Evolutionary conservation across 2,329 filamentous ascomycete species (phyloP).

Genomic region (Didymella keratinophila): DNA sequence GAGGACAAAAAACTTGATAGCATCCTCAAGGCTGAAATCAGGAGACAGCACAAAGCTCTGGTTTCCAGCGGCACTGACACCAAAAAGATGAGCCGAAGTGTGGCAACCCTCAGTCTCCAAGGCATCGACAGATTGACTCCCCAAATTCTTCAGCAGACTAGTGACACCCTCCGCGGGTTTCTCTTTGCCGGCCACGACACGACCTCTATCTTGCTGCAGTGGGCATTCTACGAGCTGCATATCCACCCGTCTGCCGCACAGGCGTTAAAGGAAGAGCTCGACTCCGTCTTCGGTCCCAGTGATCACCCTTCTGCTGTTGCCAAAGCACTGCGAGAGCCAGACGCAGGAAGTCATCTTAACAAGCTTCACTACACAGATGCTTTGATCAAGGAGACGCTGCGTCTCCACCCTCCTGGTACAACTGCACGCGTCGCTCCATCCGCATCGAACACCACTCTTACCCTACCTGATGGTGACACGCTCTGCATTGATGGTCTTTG

Average conservation of each 20-base stretch:
- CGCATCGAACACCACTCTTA: slow-evolving; percentile 20
- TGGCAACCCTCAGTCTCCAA: slow-evolving; percentile 26
- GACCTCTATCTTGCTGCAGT: slow-evolving; percentile 37
- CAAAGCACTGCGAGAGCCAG: not conserved
- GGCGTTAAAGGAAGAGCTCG: not conserved
- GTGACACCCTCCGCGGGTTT: slow-evolving; percentile 48
- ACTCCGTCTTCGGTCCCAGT: not conserved
- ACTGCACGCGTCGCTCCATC: slow-evolving; percentile 26
- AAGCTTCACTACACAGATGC: slow-evolving; percentile 55
- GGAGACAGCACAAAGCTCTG: slow-evolving; percentile 18
- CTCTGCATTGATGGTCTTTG: slow-evolving; percentile 24
- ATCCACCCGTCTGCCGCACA: slow-evolving; percentile 25
- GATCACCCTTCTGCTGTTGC: not conserved
- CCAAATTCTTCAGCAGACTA: slow-evolving; percentile 40
- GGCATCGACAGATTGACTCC: slow-evolving; percentile 25
- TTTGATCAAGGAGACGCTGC: slow-evolving; percentile 55
- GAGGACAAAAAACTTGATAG: slow-evolving; percentile 24
- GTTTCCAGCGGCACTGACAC: not conserved
- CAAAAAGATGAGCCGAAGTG: slow-evolving; percentile 14
- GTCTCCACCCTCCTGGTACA: slow-evolving; percentile 50
- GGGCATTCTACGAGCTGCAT: slow-evolving; percentile 37
- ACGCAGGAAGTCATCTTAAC: not conserved
- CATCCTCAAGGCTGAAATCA: slow-evolving; percentile 28
- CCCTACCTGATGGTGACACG: slow-evolving; percentile 19
- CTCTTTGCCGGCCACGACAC: slow-evolving; percentile 48